phyloP scores from a whole-genome alignment of 108 stramenopile genomes.

The Nannochloropsis oceanica region DNA sequence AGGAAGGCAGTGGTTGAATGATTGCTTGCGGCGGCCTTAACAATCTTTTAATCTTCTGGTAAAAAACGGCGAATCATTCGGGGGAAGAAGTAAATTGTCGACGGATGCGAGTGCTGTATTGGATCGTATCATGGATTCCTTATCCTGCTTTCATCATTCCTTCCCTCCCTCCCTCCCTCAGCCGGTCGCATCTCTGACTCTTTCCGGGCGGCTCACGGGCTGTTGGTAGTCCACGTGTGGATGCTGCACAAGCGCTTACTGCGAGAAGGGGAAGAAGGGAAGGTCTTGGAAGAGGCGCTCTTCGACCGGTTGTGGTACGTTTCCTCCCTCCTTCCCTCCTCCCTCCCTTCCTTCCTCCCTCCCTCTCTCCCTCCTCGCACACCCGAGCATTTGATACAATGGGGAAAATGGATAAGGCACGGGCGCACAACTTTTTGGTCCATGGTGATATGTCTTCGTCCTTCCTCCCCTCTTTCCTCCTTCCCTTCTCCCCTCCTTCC shows the following conservation, averaged over 20 bases:
- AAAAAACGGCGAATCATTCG: not conserved
- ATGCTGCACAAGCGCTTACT: conserved; percentile 3
- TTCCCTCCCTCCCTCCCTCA: not conserved
- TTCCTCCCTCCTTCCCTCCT: too few species aligned
- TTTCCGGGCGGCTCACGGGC: not conserved
- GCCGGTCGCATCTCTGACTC: not conserved
- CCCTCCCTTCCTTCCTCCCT: too few species aligned
- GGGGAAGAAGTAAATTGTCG: not conserved
- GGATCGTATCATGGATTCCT: not conserved
- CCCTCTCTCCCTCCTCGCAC: too few species aligned
- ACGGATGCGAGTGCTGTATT: not conserved
- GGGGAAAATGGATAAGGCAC: too few species aligned
- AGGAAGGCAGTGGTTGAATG: not conserved
- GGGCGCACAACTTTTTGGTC: too few species aligned
- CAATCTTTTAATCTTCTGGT: too few species aligned
- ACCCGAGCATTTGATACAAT: too few species aligned
- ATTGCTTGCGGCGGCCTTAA: too few species aligned
- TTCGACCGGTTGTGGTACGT: too few species aligned
- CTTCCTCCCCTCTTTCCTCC: too few species aligned
- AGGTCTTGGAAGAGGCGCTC: too few species aligned
- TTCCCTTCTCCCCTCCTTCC: not conserved
- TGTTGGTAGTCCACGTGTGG: conserved; percentile 2
- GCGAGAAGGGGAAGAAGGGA: not conserved
- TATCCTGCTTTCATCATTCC: not conserved
- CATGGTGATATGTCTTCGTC: too few species aligned